Percentiles rank a stretch among this genome's conserved stretches.
Conservation (phyloP, 116 monocot species). For the Cymodocea nodosa region DNA sequence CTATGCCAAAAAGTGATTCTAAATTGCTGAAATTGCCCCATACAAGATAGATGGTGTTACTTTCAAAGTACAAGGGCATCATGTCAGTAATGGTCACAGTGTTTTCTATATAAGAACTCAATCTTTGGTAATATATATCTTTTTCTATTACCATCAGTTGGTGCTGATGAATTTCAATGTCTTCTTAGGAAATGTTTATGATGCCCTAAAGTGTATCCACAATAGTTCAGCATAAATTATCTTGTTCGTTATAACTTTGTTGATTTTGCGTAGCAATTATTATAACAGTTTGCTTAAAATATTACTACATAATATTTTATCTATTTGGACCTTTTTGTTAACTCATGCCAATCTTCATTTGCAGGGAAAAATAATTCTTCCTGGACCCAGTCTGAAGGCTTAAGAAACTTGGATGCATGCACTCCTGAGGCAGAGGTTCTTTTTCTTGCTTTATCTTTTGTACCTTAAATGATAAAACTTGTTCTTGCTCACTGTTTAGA, state of each 20-base stretch:
- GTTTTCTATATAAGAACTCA: too few species aligned
- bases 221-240: background rate
- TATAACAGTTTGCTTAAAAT: background rate
- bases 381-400: slow-evolving; percentile 38
- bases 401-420: slow-evolving; percentile 28
- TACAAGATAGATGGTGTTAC: too few species aligned
- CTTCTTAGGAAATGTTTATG: background rate
- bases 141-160: background rate
- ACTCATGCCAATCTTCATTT: background rate
- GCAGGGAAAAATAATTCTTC: slow-evolving; percentile 43
- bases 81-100: too few species aligned
- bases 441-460: slow-evolving; percentile 4
- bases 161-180: background rate
- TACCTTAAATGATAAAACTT: background rate
- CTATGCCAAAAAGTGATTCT: too few species aligned
- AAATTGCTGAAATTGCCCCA: too few species aligned
- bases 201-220: background rate
- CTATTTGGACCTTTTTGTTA: background rate
- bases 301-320: background rate
- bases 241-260: background rate
- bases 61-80: too few species aligned
- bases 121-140: too few species aligned
- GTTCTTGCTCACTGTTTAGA: background rate
- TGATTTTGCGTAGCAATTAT: too few species aligned
- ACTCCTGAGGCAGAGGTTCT: slow-evolving; percentile 49